Evolutionary conservation across 805 yeast genomes (phyloP), one percentile per base, ranked within the genome.

Genomic region (Ogataea pini): DNA sequence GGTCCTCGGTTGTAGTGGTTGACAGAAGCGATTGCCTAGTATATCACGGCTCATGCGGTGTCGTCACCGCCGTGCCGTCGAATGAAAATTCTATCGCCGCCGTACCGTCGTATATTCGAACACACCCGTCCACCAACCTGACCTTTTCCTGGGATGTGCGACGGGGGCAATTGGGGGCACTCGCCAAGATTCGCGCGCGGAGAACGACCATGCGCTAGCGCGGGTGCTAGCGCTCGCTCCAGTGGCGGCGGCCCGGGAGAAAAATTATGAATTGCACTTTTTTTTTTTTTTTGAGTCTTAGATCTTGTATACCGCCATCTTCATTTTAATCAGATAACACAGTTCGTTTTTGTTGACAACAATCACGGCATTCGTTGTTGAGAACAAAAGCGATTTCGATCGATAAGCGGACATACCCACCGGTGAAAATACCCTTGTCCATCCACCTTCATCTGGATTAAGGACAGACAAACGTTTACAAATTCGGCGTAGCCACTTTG

Each of bases 261-360:
- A 36, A 34, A 34, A 34, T 17, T 34, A 36, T 22, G 20, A 36
- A 14, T 39, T 39, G 42, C 42, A 39, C 33, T 27, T 18, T 39
- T 39, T 31, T 28, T 24, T 7, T 7, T 17, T 16, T 14, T 34
- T 34, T 39, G 20, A 49, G 40, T 43, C 25, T 36, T 46, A 49
- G 47, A 49, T 46, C 42, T 49, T 46, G 46, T 27, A 19, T 49
- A 49, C 53, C 53, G 53, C 53, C 53, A 49, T 49, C 47, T 49
- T 46, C 49, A 49, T 46, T 34, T 43, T 49, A 14, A 41, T 31
- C 32, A 41, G 28, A 29, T 17, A 27, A 7, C 32, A 29, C 12
- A 22, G 5, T 41, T 20, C 8, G n/a, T 31, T 32, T n/a, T 31
- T 31, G 37, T 32, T 32, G 17, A 29, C 22, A 41, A 31, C 20